Conservation (phyloP, 2,329 filamentous ascomycete genomes). For the Aaosphaeria pasadenensis region DNA sequence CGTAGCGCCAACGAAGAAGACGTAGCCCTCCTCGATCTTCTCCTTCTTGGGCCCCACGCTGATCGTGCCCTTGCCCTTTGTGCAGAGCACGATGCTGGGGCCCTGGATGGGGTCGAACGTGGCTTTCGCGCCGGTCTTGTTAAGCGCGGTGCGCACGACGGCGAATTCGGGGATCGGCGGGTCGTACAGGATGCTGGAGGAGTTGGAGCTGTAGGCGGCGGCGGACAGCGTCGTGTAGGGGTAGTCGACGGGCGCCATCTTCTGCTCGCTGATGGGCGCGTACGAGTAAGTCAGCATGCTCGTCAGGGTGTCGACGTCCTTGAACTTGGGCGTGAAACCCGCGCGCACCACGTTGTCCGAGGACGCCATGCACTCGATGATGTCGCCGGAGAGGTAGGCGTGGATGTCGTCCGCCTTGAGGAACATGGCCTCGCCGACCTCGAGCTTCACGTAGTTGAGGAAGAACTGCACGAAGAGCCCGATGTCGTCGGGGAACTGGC, state of each 20-base stretch:
- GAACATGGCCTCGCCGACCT: slow-evolving; percentile 92
- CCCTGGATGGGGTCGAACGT: slow-evolving; percentile 86
- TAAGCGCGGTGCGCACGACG: slow-evolving; percentile 77
- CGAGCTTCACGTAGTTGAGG: slow-evolving; percentile 87
- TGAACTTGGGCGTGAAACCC: slow-evolving; percentile 97
- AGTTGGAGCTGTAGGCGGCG: slow-evolving; percentile 75
- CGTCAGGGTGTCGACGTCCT: slow-evolving; percentile 86
- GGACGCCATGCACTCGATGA: slow-evolving; percentile 98
- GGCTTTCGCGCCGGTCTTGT: slow-evolving; percentile 68
- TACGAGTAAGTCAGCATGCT: slow-evolving; percentile 94
- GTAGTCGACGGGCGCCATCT: slow-evolving; percentile 83
- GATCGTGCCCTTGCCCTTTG: slow-evolving; percentile 76
- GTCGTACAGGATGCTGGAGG: slow-evolving; percentile 75
- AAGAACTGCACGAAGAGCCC: slow-evolving; percentile 96
- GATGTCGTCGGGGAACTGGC: slow-evolving; percentile 81
- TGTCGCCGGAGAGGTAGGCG: slow-evolving; percentile 88
- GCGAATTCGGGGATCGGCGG: slow-evolving; percentile 96
- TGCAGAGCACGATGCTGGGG: slow-evolving; percentile 91
- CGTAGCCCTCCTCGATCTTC: slow-evolving; percentile 54
- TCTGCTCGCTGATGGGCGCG: slow-evolving; percentile 90
- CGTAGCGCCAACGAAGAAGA: slow-evolving; percentile 73
- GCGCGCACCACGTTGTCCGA: slow-evolving; percentile 99
- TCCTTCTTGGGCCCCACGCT: slow-evolving; percentile 79
- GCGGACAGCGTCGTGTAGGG: slow-evolving; percentile 81
- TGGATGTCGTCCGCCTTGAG: slow-evolving; percentile 96